A percentile compares a stretch with the other conserved stretches of the same genome.
Conservation (phyloP, 352 stramenopile genomes). For the Phytopythium ostracodes region DNA sequence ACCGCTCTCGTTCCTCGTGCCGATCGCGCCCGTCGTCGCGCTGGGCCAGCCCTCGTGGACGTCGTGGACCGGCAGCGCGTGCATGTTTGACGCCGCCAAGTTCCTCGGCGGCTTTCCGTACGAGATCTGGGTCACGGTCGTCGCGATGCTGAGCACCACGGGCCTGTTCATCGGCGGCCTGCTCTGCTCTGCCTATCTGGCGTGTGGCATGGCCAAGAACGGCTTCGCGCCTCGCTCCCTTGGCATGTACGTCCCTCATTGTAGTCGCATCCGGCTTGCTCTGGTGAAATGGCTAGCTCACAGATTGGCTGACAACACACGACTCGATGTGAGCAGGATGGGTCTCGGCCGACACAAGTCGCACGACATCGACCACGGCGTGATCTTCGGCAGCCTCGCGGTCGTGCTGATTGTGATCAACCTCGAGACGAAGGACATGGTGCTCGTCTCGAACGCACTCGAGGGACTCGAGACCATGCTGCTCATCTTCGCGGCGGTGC, state of each 20-base stretch:
- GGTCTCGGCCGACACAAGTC: conserved; percentile 22
- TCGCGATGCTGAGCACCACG: conserved; percentile 31
- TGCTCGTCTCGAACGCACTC: conserved; percentile 50
- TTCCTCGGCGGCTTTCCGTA: conserved; percentile 30
- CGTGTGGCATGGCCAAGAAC: conserved; percentile 49
- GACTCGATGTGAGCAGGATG: conserved; percentile 10
- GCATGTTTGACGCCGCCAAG: conserved; percentile 28
- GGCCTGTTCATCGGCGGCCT: conserved; percentile 45
- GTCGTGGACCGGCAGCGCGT: conserved; percentile 30
- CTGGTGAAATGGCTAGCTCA: too few relatives aligned
- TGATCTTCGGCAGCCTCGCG: conserved; percentile 51
- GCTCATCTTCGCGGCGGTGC: conserved; percentile 35
- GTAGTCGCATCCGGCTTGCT: background rate
- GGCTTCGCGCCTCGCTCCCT: conserved; percentile 42
- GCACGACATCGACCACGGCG: conserved; percentile 27
- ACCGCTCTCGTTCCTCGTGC: conserved; percentile 43
- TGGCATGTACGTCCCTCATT: conserved; percentile 22
- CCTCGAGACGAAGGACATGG: conserved; percentile 44
- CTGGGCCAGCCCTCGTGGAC: conserved; percentile 39
- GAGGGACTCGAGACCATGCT: conserved; percentile 35
- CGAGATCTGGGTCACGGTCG: conserved; percentile 24
- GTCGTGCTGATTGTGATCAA: conserved; percentile 59
- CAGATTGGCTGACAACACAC: background rate
- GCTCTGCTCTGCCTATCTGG: conserved; percentile 45
- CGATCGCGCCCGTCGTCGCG: conserved; percentile 28